Conservation (phyloP, 352 stramenopile genomes). For the Globisporangium polare region DNA sequence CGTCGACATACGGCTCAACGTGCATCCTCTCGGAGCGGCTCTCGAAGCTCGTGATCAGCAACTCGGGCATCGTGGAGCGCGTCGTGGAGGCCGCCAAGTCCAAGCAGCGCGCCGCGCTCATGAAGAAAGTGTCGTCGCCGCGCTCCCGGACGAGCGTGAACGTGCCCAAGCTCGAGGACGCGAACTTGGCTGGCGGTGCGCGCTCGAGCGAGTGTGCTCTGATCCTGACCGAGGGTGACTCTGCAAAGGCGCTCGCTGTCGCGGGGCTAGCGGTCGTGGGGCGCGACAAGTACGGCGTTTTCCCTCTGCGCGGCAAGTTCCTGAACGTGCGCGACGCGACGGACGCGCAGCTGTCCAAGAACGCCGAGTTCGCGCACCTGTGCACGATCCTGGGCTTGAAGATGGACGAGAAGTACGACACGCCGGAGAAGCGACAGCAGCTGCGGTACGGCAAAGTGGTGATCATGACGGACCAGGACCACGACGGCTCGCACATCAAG, state of each 20-base stretch:
- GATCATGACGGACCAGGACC: slow-evolving; percentile 99
- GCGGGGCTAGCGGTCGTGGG: slow-evolving; percentile 97
- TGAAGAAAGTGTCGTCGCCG: slow-evolving; percentile 83
- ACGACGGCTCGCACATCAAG: slow-evolving; percentile 99
- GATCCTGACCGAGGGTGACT: slow-evolving; percentile 99
- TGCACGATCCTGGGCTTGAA: slow-evolving; percentile 98
- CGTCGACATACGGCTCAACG: slow-evolving; percentile 82
- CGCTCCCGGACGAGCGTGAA: slow-evolving; percentile 78
- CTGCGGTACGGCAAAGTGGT: slow-evolving; percentile 99
- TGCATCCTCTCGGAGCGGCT: slow-evolving; percentile 93
- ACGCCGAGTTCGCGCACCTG: slow-evolving; percentile 94
- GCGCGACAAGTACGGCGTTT: slow-evolving; percentile 98
- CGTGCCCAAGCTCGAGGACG: slow-evolving; percentile 99
- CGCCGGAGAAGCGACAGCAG: slow-evolving; percentile 81
- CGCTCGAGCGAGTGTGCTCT: slow-evolving; percentile 92
- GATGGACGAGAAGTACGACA: slow-evolving; percentile 94
- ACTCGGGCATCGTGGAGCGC: slow-evolving; percentile 94
- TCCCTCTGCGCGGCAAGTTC: slow-evolving; percentile 97
- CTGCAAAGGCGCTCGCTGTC: slow-evolving; percentile 98
- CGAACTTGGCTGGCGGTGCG: slow-evolving; percentile 94
- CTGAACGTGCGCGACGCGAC: slow-evolving; percentile 89
- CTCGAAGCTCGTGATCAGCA: slow-evolving; percentile 93
- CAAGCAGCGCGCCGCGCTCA: slow-evolving; percentile 91
- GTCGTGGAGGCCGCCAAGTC: slow-evolving; percentile 92
- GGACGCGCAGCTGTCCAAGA: slow-evolving; percentile 86